Evolutionary conservation across 345 rosid genomes (phyloP), one percentile per base, ranked within the genome.

Genomic region (Hirschfeldia incana): DNA sequence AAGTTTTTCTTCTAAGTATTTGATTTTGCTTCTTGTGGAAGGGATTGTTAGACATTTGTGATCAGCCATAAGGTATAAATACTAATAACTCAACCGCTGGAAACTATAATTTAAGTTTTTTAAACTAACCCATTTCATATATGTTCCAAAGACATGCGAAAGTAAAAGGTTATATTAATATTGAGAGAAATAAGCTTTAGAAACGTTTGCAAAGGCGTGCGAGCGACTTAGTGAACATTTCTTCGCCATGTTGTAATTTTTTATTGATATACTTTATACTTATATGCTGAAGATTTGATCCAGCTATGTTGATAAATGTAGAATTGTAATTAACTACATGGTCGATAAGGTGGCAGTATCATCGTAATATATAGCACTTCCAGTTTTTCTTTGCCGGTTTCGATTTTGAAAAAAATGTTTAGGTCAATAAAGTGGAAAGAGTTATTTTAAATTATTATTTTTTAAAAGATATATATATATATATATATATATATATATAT

Each of bases 141-240:
- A 8, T 2, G 49, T 79, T 69, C 63, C 26, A 44, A 46, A 51
- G 55, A 69, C 36, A 64, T 79, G 51, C 30, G 8, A 74, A 69
- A 37, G 79, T 80, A 79, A 74, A 80, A 28, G 17, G 17, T 60
- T 46, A 63, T 62, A 37, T 17, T 28, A 60, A 16, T 79, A 44
- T 51, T 73, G 11, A 36, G 34, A 51, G 32, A 74, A 27, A 21
- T 61, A 34, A 49, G 65, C 57, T 73, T 7, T 49, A 16, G 44
- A 67, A 67, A 30, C 69, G 34, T 73, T 79, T 15, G 27, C 42
- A 67, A 17, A 74, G 78, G 75, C 78, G 75, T 79, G 82, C 75
- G 28, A 79, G 78, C 75, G 78, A 79, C 82, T 73, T 28, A 4
- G 66, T 79, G 10, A 74, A 34, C 75, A 74, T 78, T 17, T 58